Evolutionary conservation across 805 yeast species (phyloP), one percentile per base, ranked within the genome.

Genomic region (Saturnispora sekii): DNA sequence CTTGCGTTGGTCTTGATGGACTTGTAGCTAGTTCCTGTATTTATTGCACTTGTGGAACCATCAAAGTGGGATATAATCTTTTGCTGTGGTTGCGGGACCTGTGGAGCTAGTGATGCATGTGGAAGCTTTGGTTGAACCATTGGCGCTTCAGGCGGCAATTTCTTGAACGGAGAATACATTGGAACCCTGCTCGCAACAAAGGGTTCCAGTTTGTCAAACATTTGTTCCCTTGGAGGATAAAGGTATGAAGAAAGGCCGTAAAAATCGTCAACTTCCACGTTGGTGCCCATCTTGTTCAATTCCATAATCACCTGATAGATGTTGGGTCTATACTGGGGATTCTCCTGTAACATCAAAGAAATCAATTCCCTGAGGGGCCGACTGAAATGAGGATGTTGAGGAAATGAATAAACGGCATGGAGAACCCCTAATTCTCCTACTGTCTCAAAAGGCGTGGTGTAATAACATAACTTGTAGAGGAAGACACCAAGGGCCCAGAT

Each of bases 401-500:
- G 94, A 54, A 89, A 85, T 47, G 75, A 81, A 63, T 79, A 89
- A 36, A 81, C 76, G 5, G 95, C 86, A 64, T 84, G 90, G 45
- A 89, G 66, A 36, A 90, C 85, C 4, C 95, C 95, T 54, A 86
- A 71, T 52, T 86, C 95, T 10, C 81, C 81, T 34, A 87, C 86
- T 36, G 83, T 80, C 63, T 90, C 98, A 62, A 93, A 90, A 1
- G 98, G 98, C 1, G 98, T 90, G 1, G 84, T 89, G 63, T 86
- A 90, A 65, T 84, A 90, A 64, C 96, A 82, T 49, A 90, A 68
- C 60, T 90, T 90, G 69, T 85, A 90, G 41, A 93, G 69, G 50
- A 93, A 85, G 30, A 93, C 81, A 10, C 98, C 98, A 40, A 90
- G 66, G 0, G 98, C 98, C 98, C 98, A 90, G 40, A 90, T 84